Evolutionary conservation across 495 filamentous ascomycete species (phyloP).

Genomic region (Tuber umbilicatum): DNA sequence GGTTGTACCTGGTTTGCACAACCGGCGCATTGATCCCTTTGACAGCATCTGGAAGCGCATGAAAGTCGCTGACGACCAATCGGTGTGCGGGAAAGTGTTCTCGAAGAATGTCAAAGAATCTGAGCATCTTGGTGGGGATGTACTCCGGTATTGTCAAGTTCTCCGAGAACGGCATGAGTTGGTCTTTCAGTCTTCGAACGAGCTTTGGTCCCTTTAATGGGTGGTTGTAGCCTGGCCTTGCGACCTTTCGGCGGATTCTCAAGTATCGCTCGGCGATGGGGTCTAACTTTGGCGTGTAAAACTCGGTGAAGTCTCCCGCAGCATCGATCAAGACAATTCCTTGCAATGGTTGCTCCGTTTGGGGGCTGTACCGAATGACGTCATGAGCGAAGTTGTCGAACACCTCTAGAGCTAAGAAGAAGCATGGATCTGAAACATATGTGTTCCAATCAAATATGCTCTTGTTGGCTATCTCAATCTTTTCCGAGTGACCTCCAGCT

Average conservation of each 20-base stretch:
- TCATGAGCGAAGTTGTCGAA: slow-evolving; percentile 99
- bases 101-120: slow-evolving; percentile 87
- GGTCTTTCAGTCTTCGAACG: slow-evolving; percentile 53
- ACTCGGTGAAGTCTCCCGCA: slow-evolving; percentile 88
- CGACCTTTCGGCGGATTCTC: slow-evolving; percentile 61
- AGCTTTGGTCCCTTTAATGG: slow-evolving; percentile 52
- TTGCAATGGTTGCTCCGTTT: slow-evolving; percentile 71
- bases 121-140: slow-evolving; percentile 87
- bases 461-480: slow-evolving; percentile 87
- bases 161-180: slow-evolving; percentile 57
- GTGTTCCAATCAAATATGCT: slow-evolving; percentile 91
- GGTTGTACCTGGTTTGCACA: slow-evolving; percentile 85
- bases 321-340: slow-evolving; percentile 77
- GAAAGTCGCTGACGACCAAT: slow-evolving; percentile 86
- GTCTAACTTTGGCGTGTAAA: slow-evolving; percentile 72
- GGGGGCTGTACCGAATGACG: slow-evolving; percentile 73
- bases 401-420: slow-evolving; percentile 97
- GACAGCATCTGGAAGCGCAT: slow-evolving; percentile 70
- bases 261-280: slow-evolving; percentile 77
- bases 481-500: slow-evolving; percentile 65
- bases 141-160: slow-evolving; percentile 80
- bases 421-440: slow-evolving; percentile 82
- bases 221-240: slow-evolving; percentile 49
- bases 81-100: slow-evolving; percentile 82
- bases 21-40: slow-evolving; percentile 83